These are phyloP conservation scores for Fusarium lateritium DNA, from an alignment of 2,329 filamentous ascomycete genomes.

Conservation along the genomic window DNA sequence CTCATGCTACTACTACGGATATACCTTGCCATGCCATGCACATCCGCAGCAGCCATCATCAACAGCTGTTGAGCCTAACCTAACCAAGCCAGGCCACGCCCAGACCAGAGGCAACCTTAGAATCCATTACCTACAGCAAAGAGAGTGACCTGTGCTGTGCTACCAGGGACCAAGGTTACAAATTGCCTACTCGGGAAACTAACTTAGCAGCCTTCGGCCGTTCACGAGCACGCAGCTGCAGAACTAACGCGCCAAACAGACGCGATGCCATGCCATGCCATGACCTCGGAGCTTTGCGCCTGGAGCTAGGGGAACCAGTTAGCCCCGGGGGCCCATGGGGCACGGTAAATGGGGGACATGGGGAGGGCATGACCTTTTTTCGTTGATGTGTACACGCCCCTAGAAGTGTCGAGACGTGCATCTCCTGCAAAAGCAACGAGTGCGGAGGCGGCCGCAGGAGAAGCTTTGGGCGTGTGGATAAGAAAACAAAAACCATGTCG, in stretches of 20 bases:
- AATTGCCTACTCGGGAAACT: conserved; percentile 31
- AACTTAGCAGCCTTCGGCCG: conserved; percentile 27
- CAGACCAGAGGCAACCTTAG: conserved; percentile 7
- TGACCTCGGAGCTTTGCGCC: conserved; percentile 19
- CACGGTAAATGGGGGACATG: conserved; percentile 36
- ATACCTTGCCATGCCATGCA: neutral
- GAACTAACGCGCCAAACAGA: conserved; percentile 1
- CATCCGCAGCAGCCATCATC: conserved; percentile 1
- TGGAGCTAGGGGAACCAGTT: conserved; percentile 7
- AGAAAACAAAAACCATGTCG: conserved; percentile 16
- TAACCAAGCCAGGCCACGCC: neutral
- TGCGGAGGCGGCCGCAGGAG: conserved; percentile 30
- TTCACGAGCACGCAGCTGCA: conserved; percentile 38
- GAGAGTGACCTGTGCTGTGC: neutral
- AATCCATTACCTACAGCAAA: neutral
- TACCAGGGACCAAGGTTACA: conserved; percentile 22
- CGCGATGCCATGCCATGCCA: conserved; percentile 1
- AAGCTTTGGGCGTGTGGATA: conserved; percentile 10
- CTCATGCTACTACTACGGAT: neutral
- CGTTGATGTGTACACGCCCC: conserved; percentile 3
- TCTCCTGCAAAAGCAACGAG: neutral
- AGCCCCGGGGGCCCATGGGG: conserved; percentile 42
- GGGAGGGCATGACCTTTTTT: conserved; percentile 1
- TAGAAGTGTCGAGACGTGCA: no score
- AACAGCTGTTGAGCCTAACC: conserved; percentile 15